Evolutionary conservation across 2,329 filamentous ascomycete species (phyloP), one percentile per base, ranked within the genome.

Genomic region (Penicillium sp.): DNA sequence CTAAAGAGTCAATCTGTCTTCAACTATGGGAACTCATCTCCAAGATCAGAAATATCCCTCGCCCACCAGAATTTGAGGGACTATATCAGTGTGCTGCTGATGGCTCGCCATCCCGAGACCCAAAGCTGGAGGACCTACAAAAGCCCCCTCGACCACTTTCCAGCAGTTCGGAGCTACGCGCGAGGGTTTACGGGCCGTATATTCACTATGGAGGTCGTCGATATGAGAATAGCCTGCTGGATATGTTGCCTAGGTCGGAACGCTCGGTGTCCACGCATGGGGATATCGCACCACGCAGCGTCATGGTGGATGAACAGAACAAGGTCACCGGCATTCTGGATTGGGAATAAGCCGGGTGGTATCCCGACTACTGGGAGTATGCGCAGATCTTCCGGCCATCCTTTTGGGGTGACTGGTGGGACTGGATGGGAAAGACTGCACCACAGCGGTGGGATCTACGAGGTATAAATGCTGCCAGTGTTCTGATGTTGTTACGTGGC

Each of bases 361-460:
- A 67, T 51, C 69, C 68, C 7, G 64, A 55, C 16, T 73, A 71
- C 45, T 72, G 66, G 69, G 69, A 71, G 54, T 71, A 70, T 54
- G 62, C 64, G 23, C 63, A 64, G 48, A 64, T 65, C 20, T 45
- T 63, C 49, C 54, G 53, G 29, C 59, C 58, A 16, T 57, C 57
- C 20, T 55, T 56, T 40, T 49, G 40, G 41, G 55, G 54, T 0
- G 54, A 63, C 34, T 65, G 57, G 56, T 52, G 55, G 37, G 36
- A 45, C 29, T 64, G 56, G 56, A 66, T 66, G 57, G 55, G 61
- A 24, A 42, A 42, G 44, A 66, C 57, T 29, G 60, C 60, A 10
- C 60, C 56, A 4, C 46, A 55, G 36, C 55, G 35, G 48, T 64
- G 62, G 62, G 56, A 64, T 53, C 41, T 63, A 4, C 46, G n/a